Evolutionary conservation across 1,284 basidiomycete species (phyloP), one percentile per base, ranked within the genome.

Genomic region (Sparassis latifolia): DNA sequence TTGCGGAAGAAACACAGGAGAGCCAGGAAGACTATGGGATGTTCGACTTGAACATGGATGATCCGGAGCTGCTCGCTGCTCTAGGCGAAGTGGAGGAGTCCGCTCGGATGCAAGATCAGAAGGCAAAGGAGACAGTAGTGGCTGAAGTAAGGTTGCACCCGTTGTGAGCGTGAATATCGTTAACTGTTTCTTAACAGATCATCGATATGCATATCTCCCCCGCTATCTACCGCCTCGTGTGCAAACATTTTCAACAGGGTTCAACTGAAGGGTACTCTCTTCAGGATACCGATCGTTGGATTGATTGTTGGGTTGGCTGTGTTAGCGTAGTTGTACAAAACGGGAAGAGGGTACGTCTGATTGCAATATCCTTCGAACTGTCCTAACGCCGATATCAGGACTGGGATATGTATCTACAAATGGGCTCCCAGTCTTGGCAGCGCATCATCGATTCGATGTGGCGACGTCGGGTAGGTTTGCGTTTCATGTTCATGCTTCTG

Each of bases 301-400:
- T 92, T 27, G 80, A 84, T 54, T 86, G 84, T 59, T 95, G 90
- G 89, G 75, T 87, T 2, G 81, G 84, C 5, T 92, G 87, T 59
- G 82, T 79, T 0, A 75, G 77, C 37, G 77, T 90, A 28, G 62
- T 87, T 9, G 80, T 89, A 6, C 77, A 81, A 49, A 82, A 84
- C 53, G 72, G 73, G 9, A 66, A 73, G 10, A 51, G 55, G 55
- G 56, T 59, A 33, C 31, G 48, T 52, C 10, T 27, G 3, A n/a
- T 29, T 5, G 3, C 42, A 32, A 3, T 28, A 2, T 3, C 12
- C 10, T 28, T 49, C n/a, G 33, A 10, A 1, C n/a, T 38, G 29
- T 9, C 60, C 46, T 44, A 20, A 44, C 10, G 38, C 42, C 10
- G 45, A 42, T 42, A 50, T 9, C 61, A 89, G 79, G 74, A 80